Evolutionary conservation across 2,329 filamentous ascomycete species (phyloP).

Genomic region (Knoxdaviesia capensis): DNA sequence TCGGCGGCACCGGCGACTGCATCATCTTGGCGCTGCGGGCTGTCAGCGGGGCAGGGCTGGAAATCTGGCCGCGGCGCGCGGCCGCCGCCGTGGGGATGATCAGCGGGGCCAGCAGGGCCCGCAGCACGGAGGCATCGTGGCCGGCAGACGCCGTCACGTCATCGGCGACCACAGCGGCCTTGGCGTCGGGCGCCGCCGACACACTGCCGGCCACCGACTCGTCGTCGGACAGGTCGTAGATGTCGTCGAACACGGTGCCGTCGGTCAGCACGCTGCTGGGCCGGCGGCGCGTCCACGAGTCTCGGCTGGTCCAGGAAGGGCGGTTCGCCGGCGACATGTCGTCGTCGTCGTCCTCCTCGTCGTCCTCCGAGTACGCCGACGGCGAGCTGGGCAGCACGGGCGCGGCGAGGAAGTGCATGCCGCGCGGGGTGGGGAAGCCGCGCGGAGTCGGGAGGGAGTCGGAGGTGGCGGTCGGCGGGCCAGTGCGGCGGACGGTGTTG

Average conservation of each 20-base stretch:
- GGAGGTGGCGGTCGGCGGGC: too few species aligned
- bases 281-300: conserved; percentile 33
- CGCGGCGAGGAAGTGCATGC: conserved; percentile 41
- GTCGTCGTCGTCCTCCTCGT: conserved; percentile 9
- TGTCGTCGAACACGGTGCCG: conserved; percentile 60
- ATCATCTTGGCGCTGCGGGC: conserved; percentile 20
- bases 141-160: too few species aligned
- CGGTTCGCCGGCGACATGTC: conserved; percentile 11
- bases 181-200: too few species aligned
- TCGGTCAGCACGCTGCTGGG: conserved; percentile 40
- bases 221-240: conserved; percentile 73
- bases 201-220: conserved; percentile 26
- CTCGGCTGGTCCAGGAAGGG: conserved; percentile 33
- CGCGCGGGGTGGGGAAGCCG: conserved; percentile 49
- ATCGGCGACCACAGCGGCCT: too few species aligned
- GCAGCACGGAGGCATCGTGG: too few species aligned
- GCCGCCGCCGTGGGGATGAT: conserved; percentile 25
- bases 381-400: conserved; percentile 42
- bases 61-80: neutral
- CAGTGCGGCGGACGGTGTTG: too few species aligned
- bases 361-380: conserved; percentile 31
- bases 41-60: conserved; percentile 9
- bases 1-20: conserved; percentile 38
- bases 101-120: conserved; percentile 20
- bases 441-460: conserved; percentile 35